Conservation (phyloP, 805 yeast genomes). For the Candida arabinofermentans region DNA sequence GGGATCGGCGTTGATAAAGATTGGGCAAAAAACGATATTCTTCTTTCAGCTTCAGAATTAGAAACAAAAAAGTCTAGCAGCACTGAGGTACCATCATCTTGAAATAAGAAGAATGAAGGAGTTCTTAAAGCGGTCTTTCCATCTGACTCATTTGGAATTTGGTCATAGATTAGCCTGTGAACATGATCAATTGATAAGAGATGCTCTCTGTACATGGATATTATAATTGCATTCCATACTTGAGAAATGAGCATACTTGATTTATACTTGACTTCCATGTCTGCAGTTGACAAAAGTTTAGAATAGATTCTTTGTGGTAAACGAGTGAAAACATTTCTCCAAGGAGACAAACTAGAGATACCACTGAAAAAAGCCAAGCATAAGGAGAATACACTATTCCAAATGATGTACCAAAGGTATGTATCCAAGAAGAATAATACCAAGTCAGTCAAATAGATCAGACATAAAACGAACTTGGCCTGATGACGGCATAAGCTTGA, state of each 20-base stretch:
- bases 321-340: slow-evolving; percentile 52
- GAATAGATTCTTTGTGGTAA: slow-evolving; percentile 49
- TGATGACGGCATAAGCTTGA: slow-evolving; percentile 40
- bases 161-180: slow-evolving; percentile 30
- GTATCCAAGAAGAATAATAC: slow-evolving; percentile 52
- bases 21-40: slow-evolving; percentile 52
- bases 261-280: slow-evolving; percentile 42
- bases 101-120: slow-evolving; percentile 45
- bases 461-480: slow-evolving; percentile 35
- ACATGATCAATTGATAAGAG: slow-evolving; percentile 48
- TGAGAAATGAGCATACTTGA: slow-evolving; percentile 39
- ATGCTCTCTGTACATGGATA: slow-evolving; percentile 54
- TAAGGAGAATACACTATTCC: slow-evolving; percentile 50
- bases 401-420: slow-evolving; percentile 53
- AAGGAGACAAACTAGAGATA: slow-evolving; percentile 51
- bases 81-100: slow-evolving; percentile 41
- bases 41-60: slow-evolving; percentile 47
- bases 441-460: slow-evolving; percentile 42
- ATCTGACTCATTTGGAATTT: slow-evolving; percentile 49
- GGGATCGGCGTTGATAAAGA: slow-evolving; percentile 46
- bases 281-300: slow-evolving; percentile 41
- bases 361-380: slow-evolving; percentile 48
- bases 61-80: slow-evolving; percentile 39
- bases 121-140: slow-evolving; percentile 31
- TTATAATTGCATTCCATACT: slow-evolving; percentile 51